Evolutionary conservation across 140 eudicot species (phyloP), one percentile per base, ranked within the genome.

Genomic region (Stevia rebaudiana): DNA sequence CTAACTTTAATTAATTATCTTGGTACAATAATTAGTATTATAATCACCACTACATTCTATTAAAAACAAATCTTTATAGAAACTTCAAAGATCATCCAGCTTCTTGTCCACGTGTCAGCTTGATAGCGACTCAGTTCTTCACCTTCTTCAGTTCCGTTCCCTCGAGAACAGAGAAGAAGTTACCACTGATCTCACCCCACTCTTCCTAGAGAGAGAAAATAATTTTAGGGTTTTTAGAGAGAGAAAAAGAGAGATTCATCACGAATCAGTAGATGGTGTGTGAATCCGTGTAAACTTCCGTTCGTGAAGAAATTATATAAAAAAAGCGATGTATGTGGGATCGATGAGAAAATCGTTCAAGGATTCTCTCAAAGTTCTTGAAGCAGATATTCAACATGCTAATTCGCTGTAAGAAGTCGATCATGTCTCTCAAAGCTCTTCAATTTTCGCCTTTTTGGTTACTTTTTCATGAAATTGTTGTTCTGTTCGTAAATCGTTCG

Each of bases 301-400:
- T 63, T 35, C 50, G 24, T 18, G 24, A 60, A 69, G 44, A 59
- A 43, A 35, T 35, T 0, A 0, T 1, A 6, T 1, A 6, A 25
- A 43, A 70, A 21, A n/a, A 43, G 71, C 53, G 79, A 82, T 82
- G 89, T 73, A 83, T 59, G 85, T 58, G 63, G 83, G 82, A 64
- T 65, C 86, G 44, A 79, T 78, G 91, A 71, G 88, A 65, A 87
- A 79, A 73, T 87, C 95, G 3, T 87, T 84, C 70, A 87, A 87
- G 80, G 95, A 87, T 79, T 87, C 95, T 68, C 88, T 87, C 73
- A 87, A 87, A 81, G 65, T 84, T 30, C 92, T 87, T 63, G 95
- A 87, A 84, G 95, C 95, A 9, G 95, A 87, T 84, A 80, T 87
- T 79, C 95, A 87, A 72, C 95, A 87, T 61, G 95, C 95, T 52